Conservation (phyloP, 305 asterid genomes). For the Ilex paraguariensis region DNA sequence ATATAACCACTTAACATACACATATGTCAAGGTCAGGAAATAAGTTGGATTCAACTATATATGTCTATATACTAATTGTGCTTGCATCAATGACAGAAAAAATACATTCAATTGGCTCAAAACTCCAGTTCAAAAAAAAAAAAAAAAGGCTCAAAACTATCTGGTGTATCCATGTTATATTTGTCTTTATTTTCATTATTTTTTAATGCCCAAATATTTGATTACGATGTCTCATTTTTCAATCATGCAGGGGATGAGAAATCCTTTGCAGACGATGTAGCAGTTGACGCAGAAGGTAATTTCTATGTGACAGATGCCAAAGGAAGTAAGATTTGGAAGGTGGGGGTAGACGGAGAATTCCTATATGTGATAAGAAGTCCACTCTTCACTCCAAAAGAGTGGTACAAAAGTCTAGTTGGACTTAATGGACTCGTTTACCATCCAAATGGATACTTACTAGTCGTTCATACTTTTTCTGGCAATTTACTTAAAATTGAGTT, state of each 20-base stretch:
- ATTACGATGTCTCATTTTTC: neutral
- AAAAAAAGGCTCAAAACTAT: no score
- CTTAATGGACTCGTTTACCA: slow-evolving; percentile 85
- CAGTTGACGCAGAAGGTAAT: slow-evolving; percentile 72
- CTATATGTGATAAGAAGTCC: slow-evolving; percentile 48
- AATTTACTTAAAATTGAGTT: slow-evolving; percentile 22
- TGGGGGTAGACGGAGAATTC: slow-evolving; percentile 56
- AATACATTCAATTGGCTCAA: no score
- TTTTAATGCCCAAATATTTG: no score
- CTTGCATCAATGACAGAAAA: no score
- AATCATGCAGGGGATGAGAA: slow-evolving; percentile 53
- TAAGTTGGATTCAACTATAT: no score
- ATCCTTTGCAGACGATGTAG: slow-evolving; percentile 77
- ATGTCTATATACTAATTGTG: no score
- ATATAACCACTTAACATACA: no score
- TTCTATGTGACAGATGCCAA: slow-evolving; percentile 71
- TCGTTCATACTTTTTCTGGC: slow-evolving; percentile 66
- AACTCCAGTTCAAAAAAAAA: no score
- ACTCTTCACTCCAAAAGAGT: slow-evolving; percentile 53
- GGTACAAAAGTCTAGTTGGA: slow-evolving; percentile 58
- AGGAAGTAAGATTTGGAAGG: slow-evolving; percentile 78
- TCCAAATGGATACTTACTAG: slow-evolving; percentile 82
- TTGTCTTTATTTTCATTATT: no score
- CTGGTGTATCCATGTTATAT: no score
- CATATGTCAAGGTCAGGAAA: no score